Evolutionary conservation across 306 rosid species (phyloP), one percentile per base, ranked within the genome.

Genomic region (Sphenostylis stenocarpa): DNA sequence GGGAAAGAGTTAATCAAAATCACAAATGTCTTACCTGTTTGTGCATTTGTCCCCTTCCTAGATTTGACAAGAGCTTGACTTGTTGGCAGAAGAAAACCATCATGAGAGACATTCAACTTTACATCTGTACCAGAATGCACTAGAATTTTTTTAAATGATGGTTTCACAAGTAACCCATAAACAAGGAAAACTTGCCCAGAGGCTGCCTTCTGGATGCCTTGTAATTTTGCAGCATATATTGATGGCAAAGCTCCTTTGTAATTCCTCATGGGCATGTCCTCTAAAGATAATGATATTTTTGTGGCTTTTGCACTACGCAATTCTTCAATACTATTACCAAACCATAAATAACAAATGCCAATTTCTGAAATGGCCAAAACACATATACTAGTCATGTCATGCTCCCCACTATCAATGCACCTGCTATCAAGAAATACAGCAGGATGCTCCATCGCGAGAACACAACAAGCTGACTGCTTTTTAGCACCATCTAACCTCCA

Each of bases 361-460:
- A 71, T 78, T 90, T 92, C 99, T 33, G 99, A 90, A 80, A 92
- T 87, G 47, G 97, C 97, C 86, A 95, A 90, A 72, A 95, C 87
- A 78, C 82, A 84, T 17, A 90, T 63, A 39, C 88, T 88, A 65
- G 83, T 55, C 52, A 74, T 87, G 43, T 79, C 89, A 61, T 24
- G 82, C 70, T 67, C 89, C 45, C 67, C 88, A 3, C 70, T 83
- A 26, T 73, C 72, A 68, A 84, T 68, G 67, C 91, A 81, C 77
- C 84, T 85, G 87, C 95, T 86, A 77, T 95, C 97, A 33, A 95
- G 81, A 56, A 95, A 86, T 72, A 89, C 90, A 55, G 97, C 92
- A 76, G 99, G 97, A 79, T 92, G 93, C 77, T 92, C 99, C 97
- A 92, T 90, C 21, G 92, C 90, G 67, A 95, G 97, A 79, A 90